Conservation (phyloP, 2,329 filamentous ascomycete genomes). For the Aspergillus candidus region DNA sequence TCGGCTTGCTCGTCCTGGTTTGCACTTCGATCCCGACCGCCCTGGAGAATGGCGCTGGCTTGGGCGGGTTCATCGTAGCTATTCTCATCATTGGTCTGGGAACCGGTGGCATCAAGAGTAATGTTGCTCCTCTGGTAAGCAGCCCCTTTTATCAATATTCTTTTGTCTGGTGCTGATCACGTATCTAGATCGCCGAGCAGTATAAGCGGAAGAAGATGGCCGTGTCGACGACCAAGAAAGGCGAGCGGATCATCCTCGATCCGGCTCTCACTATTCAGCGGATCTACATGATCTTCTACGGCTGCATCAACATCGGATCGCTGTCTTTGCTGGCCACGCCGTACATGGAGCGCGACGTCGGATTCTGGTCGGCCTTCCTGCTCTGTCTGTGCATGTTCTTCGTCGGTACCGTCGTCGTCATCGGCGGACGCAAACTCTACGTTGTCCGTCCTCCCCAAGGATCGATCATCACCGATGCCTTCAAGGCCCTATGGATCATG, state of each 20-base stretch:
- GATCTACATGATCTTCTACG: conserved; percentile 70
- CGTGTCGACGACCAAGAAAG: conserved; percentile 37
- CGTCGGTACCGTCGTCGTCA: conserved; percentile 52
- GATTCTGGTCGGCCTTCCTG: conserved; percentile 61
- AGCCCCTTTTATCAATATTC: neutral
- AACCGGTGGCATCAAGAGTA: conserved; percentile 65
- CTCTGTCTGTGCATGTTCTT: conserved; percentile 59
- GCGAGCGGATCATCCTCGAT: conserved; percentile 58
- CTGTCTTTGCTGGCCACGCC: conserved; percentile 62
- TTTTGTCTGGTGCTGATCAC: too few relatives aligned
- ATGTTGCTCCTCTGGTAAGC: conserved; percentile 46
- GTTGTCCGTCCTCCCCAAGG: conserved; percentile 52
- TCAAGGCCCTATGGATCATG: conserved; percentile 56
- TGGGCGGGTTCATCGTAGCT: conserved; percentile 52
- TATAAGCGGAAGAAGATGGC: conserved; percentile 54
- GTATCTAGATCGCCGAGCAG: conserved; percentile 55
- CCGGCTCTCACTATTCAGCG: conserved; percentile 60
- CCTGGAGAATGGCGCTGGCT: conserved; percentile 44
- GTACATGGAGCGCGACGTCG: conserved; percentile 60
- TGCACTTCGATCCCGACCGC: conserved; percentile 50
- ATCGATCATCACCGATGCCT: conserved; percentile 59
- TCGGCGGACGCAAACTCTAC: conserved; percentile 42
- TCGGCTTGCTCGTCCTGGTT: conserved; percentile 51
- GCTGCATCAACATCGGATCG: conserved; percentile 67
- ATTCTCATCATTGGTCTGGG: conserved; percentile 60